phyloP scores from a whole-genome alignment of 352 stramenopile genomes.

The Phytophthora melonis region DNA sequence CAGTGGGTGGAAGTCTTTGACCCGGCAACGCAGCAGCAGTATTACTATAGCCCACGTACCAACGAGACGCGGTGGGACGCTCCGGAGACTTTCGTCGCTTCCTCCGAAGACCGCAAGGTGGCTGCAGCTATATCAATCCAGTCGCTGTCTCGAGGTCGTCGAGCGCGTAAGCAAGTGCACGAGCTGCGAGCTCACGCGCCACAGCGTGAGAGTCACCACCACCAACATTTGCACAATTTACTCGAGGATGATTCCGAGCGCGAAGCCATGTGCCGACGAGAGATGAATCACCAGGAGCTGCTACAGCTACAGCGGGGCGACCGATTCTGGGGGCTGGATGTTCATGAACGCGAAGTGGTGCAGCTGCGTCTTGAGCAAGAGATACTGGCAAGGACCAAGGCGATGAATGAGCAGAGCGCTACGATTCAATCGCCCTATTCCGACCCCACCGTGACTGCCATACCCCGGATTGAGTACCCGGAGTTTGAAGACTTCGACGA shows the following conservation, averaged over 20 bases:
- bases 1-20: constrained; percentile 77
- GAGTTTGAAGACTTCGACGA: constrained; percentile 27
- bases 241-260: constrained; percentile 27
- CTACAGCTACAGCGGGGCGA: constrained; percentile 58
- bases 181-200: constrained; percentile 11
- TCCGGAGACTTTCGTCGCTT: constrained; percentile 45
- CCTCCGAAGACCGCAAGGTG: constrained; percentile 52
- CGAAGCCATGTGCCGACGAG: constrained; percentile 48
- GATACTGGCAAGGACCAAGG: constrained; percentile 36
- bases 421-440: not conserved
- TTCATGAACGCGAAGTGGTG: constrained; percentile 48
- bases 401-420: not conserved
- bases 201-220: not conserved
- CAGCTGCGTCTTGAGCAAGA: constrained; percentile 55
- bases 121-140: constrained; percentile 67
- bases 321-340: constrained; percentile 63
- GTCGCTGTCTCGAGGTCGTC: constrained; percentile 55
- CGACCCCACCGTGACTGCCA: not conserved
- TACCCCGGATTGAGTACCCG: constrained; percentile 8
- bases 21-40: constrained; percentile 59
- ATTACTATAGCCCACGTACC: constrained; percentile 66
- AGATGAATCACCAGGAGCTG: constrained; percentile 67
- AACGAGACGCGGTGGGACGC: constrained; percentile 60
- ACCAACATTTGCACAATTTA: not conserved
- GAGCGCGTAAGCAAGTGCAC: constrained; percentile 36